Evolutionary conservation across 768 basidiomycete species (phyloP), one percentile per base, ranked within the genome.

Genomic region (Tephrocybe sp.): DNA sequence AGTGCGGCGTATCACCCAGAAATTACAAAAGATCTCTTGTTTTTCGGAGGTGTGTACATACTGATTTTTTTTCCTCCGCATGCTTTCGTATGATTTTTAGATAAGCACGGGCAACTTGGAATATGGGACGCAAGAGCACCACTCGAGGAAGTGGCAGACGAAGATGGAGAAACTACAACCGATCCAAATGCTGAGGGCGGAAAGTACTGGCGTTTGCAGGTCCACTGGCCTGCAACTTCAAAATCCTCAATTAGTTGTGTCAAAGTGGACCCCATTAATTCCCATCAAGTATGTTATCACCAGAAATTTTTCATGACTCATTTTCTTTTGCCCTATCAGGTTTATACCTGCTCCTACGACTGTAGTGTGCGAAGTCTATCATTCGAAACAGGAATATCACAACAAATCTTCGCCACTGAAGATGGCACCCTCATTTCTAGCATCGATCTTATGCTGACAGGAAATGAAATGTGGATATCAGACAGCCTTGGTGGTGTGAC

Each of bases 51-150:
- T 86, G 50, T 33, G 68, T 49, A 13, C n/a, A 33, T 55, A 33
- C 17, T 31, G 1, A 32, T 17, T 14, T 20, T 32, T n/a, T 6
- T 5, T 13, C 20, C 17, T 31, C n/a, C 22, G 17, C 13, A 10
- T 32, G 8, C 5, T 30, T 31, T 52, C 35, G 53, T 45, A n/a
- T 16, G 10, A 19, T 14, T 13, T 32, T 22, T 52, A 91, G 91
- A 92, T 60, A 93, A 92, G 60, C 83, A 89, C 56, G 91, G 91
- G 0, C 79, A 84, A 59, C 70, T 93, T 35, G 91, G 89, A 2
- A 84, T 93, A 32, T 93, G 91, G 91, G 91, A 93, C 67, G 85
- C 91, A 9, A 79, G 80, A 54, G 89, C 91, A 2, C 70, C 82
- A 8, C 58, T 68, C 17, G 87, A 88, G 26, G 88, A 89, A 58